Conservation (phyloP, 345 rosid genomes). For the Raphanus sativus region DNA sequence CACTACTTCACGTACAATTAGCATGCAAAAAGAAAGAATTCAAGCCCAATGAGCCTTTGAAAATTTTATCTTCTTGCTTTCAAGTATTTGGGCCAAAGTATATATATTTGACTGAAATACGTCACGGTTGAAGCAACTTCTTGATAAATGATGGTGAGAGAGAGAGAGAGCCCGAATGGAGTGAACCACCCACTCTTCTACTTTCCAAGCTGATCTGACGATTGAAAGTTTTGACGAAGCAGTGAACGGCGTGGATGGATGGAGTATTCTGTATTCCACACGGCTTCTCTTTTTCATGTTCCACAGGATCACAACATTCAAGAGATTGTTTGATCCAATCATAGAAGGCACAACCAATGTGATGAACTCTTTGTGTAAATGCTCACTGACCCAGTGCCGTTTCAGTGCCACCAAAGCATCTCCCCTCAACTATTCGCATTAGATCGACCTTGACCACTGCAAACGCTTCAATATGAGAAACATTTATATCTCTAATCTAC, state of each 20-base stretch:
- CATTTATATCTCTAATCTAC: neutral
- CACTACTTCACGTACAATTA: neutral
- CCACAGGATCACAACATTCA: conserved; percentile 59
- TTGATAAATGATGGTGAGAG: neutral
- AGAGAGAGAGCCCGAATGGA: neutral
- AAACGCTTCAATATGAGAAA: conserved; percentile 53
- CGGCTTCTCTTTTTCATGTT: conserved; percentile 73
- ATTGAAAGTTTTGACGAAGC: conserved; percentile 71
- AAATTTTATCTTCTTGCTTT: neutral
- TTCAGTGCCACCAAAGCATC: conserved; percentile 53
- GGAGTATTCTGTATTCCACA: neutral
- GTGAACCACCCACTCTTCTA: conserved; percentile 24
- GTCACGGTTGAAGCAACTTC: neutral
- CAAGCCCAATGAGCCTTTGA: neutral
- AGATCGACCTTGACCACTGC: conserved; percentile 85
- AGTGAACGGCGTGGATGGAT: neutral
- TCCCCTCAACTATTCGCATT: conserved; percentile 77
- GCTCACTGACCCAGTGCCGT: conserved; percentile 71
- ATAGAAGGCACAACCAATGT: conserved; percentile 74
- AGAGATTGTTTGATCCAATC: conserved; percentile 71
- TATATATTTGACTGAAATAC: neutral
- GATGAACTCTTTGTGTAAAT: conserved; percentile 36
- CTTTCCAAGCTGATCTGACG: conserved; percentile 68
- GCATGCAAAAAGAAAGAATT: neutral
- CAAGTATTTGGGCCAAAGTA: neutral